phyloP scores from a whole-genome alignment of 176 grass and related monocot species.

The Poa pratensis region DNA sequence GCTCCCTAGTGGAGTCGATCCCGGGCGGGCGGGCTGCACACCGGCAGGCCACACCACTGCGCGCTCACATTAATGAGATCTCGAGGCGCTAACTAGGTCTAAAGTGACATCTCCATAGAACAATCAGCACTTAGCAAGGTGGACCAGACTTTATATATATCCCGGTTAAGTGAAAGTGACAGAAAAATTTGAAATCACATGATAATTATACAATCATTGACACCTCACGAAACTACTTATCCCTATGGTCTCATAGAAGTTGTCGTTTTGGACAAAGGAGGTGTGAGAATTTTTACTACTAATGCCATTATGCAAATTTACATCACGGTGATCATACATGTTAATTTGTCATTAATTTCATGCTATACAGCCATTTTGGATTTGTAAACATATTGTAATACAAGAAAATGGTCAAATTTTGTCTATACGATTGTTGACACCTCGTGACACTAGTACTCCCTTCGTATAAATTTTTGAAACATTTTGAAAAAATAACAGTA shows the following conservation, averaged over 20 bases:
- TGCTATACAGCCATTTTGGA: too few species aligned
- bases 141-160: background rate
- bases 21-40: too few species aligned
- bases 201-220: background rate
- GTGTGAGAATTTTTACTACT: background rate
- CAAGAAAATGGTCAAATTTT: background rate
- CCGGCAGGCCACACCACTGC: too few species aligned
- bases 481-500: too few species aligned
- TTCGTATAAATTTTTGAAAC: too few species aligned
- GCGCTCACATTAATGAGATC: background rate
- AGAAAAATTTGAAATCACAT: background rate
- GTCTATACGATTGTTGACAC: too few species aligned
- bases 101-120: constrained; percentile 28
- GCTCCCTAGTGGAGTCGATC: too few species aligned
- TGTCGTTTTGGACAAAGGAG: background rate
- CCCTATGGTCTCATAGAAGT: background rate
- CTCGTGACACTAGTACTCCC: too few species aligned
- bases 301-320: too few species aligned
- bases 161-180: constrained; percentile 14
- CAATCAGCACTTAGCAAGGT: constrained; percentile 9
- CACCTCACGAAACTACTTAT: background rate
- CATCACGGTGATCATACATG: too few species aligned
- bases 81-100: background rate
- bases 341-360: too few species aligned
- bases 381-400: background rate